Evolutionary conservation across 1,139 yeast genomes (phyloP).

Genomic region (Yamadazyma siamensis): DNA sequence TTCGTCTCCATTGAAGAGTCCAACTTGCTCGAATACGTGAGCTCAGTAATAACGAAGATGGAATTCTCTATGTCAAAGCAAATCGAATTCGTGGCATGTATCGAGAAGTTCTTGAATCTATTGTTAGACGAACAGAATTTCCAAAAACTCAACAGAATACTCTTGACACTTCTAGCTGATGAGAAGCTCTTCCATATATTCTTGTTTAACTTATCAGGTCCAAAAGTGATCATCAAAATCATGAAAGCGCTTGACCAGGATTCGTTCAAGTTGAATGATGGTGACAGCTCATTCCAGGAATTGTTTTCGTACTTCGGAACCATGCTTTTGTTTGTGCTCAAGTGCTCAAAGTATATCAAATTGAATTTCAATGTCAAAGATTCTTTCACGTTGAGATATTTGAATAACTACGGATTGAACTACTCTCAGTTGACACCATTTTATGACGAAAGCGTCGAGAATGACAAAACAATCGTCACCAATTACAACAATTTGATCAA

Average conservation of each 20-base stretch:
- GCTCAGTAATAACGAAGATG: slow-evolving; percentile 23
- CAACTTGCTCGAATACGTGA: slow-evolving; percentile 40
- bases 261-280: slow-evolving; percentile 37
- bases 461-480: slow-evolving; percentile 28
- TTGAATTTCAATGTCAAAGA: slow-evolving; percentile 21
- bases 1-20: slow-evolving; percentile 54
- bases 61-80: slow-evolving; percentile 39
- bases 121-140: slow-evolving; percentile 37
- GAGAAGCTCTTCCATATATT: slow-evolving; percentile 41
- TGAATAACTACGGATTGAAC: slow-evolving; percentile 32
- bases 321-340: slow-evolving; percentile 47
- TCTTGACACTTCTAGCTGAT: slow-evolving; percentile 43
- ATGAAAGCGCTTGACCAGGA: slow-evolving; percentile 35
- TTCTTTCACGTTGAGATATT: slow-evolving; percentile 33
- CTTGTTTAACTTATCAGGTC: slow-evolving; percentile 24
- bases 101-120: slow-evolving; percentile 32
- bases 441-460: slow-evolving; percentile 16
- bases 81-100: slow-evolving; percentile 30
- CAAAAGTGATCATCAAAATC: slow-evolving; percentile 21
- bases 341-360: slow-evolving; percentile 42
- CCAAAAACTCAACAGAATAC: slow-evolving; percentile 47
- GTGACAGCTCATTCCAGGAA: slow-evolving; percentile 63
- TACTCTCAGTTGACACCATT: slow-evolving; percentile 27
- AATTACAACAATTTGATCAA: slow-evolving; percentile 51
- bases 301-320: slow-evolving; percentile 66